Evolutionary conservation across 805 yeast species (phyloP), one percentile per base, ranked within the genome.

Genomic region (Saturnispora sekii): DNA sequence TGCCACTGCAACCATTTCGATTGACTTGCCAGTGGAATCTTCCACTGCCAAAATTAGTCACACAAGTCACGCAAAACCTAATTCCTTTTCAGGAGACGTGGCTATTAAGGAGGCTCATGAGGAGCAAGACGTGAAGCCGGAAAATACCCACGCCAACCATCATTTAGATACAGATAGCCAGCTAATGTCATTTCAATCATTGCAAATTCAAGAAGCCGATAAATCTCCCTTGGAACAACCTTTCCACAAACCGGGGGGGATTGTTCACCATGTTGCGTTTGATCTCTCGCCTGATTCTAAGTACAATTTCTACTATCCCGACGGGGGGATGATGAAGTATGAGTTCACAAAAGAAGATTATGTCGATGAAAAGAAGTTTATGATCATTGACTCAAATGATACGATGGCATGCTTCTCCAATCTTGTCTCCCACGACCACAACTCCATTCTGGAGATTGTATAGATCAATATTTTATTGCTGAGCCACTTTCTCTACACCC

Each of bases 351-450:
- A 40, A 16, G 50, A 38, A 1, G 54, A 49, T 18, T 50, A 48
- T 29, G 32, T 36, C 6, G 43, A 45, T 35, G 15, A 41, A 2
- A 41, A 29, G 0, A 49, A 47, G 30, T 57, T 46, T 40, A 58
- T 58, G 62, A 45, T 57, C 14, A 54, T 56, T 18, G 51, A 54
- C 11, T 38, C 50, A 9, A 41, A 38, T 9, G 53, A 53, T 28
- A 41, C 57, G 6, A 12, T 39, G 29, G n/a, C 15, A 10, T 17
- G 37, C 16, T 4, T 43, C 3, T 26, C 18, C 14, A 37, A 37
- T 21, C 33, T 43, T 3, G 41, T 18, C 12, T 37, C 45, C 5
- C 45, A 43, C 28, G 45, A 43, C 21, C 45, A 43, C 12, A 28
- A 26, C 32, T 43, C 45, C 10, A 43, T 43, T 9, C 12, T 15